Evolutionary conservation across 345 rosid species (phyloP).

Genomic region (Eucalyptus victrix): DNA sequence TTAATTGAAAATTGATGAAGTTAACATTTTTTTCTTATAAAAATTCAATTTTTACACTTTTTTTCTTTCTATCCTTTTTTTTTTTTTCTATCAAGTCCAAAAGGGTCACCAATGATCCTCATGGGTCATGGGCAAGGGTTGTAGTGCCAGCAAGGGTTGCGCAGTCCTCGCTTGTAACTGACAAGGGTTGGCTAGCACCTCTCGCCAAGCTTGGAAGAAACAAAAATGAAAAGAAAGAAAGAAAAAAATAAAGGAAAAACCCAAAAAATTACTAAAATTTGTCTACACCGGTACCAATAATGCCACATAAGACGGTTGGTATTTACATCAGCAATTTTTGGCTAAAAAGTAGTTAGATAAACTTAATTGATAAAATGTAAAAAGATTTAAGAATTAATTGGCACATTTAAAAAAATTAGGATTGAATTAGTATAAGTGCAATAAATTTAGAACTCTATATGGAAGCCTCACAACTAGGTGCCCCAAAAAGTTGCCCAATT

Average conservation of each 20-base stretch:
- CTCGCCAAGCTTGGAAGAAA: background rate
- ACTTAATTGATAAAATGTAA: background rate
- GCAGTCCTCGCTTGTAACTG: fast-evolving
- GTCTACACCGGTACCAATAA: fast-evolving
- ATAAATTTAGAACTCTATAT: no score
- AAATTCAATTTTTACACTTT: no score
- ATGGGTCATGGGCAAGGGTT: background rate
- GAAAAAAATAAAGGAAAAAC: no score
- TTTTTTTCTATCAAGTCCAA: background rate
- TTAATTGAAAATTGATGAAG: fast-evolving
- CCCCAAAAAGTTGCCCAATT: background rate
- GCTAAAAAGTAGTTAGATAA: background rate
- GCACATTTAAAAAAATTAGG: background rate
- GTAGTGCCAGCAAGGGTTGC: background rate
- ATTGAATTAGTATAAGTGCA: no score
- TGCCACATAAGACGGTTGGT: fast-evolving
- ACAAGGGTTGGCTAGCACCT: background rate
- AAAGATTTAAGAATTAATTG: no score
- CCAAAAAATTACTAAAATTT: no score
- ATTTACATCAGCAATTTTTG: fast-evolving
- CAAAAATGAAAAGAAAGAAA: no score
- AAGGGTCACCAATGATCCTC: background rate
- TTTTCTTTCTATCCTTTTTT: no score
- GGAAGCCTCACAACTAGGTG: background rate
- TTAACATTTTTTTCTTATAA: no score